Evolutionary conservation across 164 flowering plant genomes (phyloP).

Genomic region (Sextonia rubra): DNA sequence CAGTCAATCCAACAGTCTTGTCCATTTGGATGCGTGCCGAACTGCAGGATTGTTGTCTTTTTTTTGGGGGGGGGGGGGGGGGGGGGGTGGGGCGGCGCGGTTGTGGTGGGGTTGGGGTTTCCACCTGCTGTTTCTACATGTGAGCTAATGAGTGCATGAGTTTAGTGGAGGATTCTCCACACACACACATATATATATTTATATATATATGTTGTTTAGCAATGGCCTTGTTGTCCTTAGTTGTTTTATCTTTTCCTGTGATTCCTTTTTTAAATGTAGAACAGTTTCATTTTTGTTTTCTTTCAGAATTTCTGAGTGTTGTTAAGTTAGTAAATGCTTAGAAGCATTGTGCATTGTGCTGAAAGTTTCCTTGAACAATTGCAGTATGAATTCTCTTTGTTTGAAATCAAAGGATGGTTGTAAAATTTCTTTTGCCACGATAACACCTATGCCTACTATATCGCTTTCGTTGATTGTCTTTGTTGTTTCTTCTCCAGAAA

Average conservation of each 20-base stretch:
- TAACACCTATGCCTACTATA: neutral
- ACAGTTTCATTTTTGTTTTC: neutral
- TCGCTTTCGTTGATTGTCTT: neutral
- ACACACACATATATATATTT: too few relatives aligned
- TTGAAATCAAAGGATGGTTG: neutral
- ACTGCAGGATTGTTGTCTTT: too few relatives aligned
- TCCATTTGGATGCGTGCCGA: too few relatives aligned
- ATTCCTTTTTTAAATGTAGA: neutral
- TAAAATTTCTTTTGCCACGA: neutral
- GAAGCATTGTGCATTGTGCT: neutral
- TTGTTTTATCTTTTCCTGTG: neutral
- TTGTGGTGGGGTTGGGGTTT: too few relatives aligned
- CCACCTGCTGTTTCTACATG: too few relatives aligned
- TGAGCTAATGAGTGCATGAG: too few relatives aligned
- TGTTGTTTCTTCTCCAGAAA: conserved; percentile 34
- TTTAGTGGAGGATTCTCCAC: too few relatives aligned
- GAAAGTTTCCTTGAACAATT: neutral
- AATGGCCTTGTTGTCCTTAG: too few relatives aligned
- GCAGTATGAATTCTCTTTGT: neutral
- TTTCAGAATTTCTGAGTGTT: neutral
- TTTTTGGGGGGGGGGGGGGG: too few relatives aligned
- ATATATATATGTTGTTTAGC: too few relatives aligned
- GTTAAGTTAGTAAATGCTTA: neutral
- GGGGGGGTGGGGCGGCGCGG: too few relatives aligned
- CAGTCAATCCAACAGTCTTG: too few relatives aligned